Evolutionary conservation across 306 rosid genomes (phyloP).

Genomic region (Macrotyloma uniflorum): DNA sequence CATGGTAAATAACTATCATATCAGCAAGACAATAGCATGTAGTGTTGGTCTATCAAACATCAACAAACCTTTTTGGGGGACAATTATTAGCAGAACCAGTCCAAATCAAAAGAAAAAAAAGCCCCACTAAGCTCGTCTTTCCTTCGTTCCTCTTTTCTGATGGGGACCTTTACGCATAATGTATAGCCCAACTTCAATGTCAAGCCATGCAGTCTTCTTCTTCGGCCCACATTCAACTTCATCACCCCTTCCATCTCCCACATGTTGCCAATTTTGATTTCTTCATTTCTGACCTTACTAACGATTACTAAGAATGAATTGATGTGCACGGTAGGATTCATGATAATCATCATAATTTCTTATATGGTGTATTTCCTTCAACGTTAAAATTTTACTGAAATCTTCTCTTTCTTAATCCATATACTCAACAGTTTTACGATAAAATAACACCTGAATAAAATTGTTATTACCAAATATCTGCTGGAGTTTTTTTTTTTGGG

Average conservation of each 20-base stretch:
- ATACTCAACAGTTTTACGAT: not conserved
- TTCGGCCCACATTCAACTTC: conserved; percentile 9
- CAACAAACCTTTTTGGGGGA: not conserved
- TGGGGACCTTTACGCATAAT: not conserved
- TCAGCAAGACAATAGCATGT: conserved; percentile 11
- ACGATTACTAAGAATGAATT: not conserved
- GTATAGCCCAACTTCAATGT: conserved; percentile 5
- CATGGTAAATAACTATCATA: not conserved
- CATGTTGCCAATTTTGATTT: not conserved
- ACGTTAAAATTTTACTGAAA: not conserved
- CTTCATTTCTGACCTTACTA: not conserved
- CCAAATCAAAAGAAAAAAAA: conserved; percentile 25
- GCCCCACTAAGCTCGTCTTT: conserved; percentile 7
- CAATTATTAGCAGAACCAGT: not conserved
- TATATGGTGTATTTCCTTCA: not conserved
- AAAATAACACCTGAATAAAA: not conserved
- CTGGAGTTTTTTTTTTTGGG: not conserved
- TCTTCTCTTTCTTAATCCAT: not conserved
- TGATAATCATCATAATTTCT: not conserved
- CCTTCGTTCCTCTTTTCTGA: not conserved
- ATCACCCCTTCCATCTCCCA: not conserved
- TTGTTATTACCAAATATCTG: not conserved
- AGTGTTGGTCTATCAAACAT: conserved; percentile 28
- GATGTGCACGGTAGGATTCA: not conserved
- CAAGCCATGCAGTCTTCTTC: not conserved